Base-by-base conservation (phyloP, 2,329 filamentous ascomycete genomes). In the Ceratocystis lukuohia region DNA sequence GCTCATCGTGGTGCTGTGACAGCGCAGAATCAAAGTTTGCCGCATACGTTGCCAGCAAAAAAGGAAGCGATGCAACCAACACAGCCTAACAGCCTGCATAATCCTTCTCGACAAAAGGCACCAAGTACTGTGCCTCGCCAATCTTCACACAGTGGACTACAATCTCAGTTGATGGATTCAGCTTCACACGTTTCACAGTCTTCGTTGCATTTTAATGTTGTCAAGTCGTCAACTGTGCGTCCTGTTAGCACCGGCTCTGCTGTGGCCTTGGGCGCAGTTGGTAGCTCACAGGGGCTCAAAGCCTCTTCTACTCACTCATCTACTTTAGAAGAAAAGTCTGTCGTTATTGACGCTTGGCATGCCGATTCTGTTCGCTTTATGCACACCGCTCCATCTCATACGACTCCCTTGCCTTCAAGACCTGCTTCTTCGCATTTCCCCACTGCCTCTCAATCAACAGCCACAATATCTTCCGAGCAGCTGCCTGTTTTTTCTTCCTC, bases 341-440 rank as follows among this genome's bases (percentile, higher is more conserved):
- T 64, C 20, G 44, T 61, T 30, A 22, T 68, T 28, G 22, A 65
- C 3, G 48, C 37, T 22, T 59, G 57, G 15, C 25, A 48, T 10
- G 45, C 64, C 37, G 25, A 62, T 41, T 68, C 66, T 44, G 50
- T 53, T 44, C 64, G 66, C 17, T 66, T 68, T 61, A 64, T 66
- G 41, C 61, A 50, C 56, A 22, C 66, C 46, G 44, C 61, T 56
- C 20, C 64, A 33, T 61, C 50, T 44, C 41, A 30, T 46, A 41
- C 57, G 17, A 33, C 37, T 66, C 56, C 64, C 50, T 28, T 59
- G n/a, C 44, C 41, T 33, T 41, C 33, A n/a, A 28, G 80, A 84
- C 44, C 80, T 77, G 53, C 73, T 85, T 61, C 64, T 20, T 65
- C 64, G 22, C 64, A 65, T 61, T 37, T 48, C 22, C 64, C 56